Base-by-base conservation (phyloP, 2,329 filamentous ascomycete species). In the Rhynchosporium secalis region DNA sequence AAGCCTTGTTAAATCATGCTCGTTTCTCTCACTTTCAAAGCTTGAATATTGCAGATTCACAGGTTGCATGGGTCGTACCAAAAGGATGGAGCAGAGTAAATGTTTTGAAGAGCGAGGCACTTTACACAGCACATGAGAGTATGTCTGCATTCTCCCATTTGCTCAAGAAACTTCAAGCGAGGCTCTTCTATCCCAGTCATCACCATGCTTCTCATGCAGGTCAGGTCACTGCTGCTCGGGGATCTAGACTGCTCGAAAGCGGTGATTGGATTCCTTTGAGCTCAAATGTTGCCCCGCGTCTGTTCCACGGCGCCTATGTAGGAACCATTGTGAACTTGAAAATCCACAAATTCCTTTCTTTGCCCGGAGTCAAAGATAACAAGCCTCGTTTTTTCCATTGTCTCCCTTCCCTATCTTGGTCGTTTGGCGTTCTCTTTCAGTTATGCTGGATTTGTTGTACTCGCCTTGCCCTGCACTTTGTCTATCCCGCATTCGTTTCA, bases 241-340 rank as follows among this genome's bases (percentile, higher is more conserved):
- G 58, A 49, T 60, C 36, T 26, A 46, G 48, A 60, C 47, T 52
- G n/a, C 10, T 60, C 58, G 15, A 52, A 38, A 36, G 48, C 13
- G n/a, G 13, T 60, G 58, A 60, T 60, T 60, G 38, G 58, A 45
- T 36, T 20, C 47, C 33, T 1, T 45, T 26, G 31, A 31, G 56
- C 6, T 31, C 29, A 36, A 56, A 40, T 45, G 28, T 45, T 40
- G 47, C 47, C 48, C 56, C 47, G 52, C 61, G 45, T 38, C 45
- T 13, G 33, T 48, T 46, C 54, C 61, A 56, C 29, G 56, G 61
- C 61, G 61, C 61, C 60, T 62, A 62, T 33, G 45, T 41, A 45
- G 45, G 56, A 56, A 52, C 56, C 61, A 57, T 57, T 45, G 28
- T 58, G 29, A 57, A 48, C 47, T 62, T 52, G 5, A 36, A 43